These are phyloP conservation scores for Dacryopinax primogenitus DNA, from an alignment of 768 basidiomycete genomes.

Conservation along the genomic window DNA sequence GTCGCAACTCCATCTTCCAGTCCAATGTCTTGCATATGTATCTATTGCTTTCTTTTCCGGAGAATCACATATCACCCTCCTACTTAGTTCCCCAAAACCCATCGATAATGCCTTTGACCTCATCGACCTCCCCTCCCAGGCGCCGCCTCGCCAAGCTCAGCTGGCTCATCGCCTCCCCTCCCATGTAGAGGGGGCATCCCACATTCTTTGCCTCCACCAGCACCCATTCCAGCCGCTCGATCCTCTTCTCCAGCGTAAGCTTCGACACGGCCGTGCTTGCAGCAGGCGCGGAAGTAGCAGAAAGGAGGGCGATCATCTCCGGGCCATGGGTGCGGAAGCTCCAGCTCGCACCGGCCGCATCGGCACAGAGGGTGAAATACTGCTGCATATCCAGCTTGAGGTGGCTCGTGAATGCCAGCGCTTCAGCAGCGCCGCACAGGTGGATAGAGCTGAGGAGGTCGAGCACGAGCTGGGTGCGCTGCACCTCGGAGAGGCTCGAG, in stretches of 20 bases:
- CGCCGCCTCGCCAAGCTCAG: neutral
- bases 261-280: neutral
- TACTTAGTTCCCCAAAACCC: neutral
- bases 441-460: neutral
- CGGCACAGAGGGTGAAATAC: neutral
- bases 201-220: constrained; percentile 5
- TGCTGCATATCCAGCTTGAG: neutral
- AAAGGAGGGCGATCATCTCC: neutral
- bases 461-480: neutral
- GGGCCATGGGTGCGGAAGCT: neutral
- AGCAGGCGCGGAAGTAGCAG: neutral
- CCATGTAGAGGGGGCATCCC: neutral
- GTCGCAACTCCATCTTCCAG: no score
- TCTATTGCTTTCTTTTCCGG: no score
- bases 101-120: neutral
- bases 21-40: no score
- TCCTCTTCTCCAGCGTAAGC: neutral
- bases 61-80: neutral
- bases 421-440: neutral
- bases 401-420: neutral
- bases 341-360: neutral
- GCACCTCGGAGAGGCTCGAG: neutral
- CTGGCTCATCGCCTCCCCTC: neutral
- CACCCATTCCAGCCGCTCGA: neutral
- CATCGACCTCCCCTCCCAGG: neutral